phyloP scores from a whole-genome alignment of 306 rosid genomes.

The Quercus rubra region DNA sequence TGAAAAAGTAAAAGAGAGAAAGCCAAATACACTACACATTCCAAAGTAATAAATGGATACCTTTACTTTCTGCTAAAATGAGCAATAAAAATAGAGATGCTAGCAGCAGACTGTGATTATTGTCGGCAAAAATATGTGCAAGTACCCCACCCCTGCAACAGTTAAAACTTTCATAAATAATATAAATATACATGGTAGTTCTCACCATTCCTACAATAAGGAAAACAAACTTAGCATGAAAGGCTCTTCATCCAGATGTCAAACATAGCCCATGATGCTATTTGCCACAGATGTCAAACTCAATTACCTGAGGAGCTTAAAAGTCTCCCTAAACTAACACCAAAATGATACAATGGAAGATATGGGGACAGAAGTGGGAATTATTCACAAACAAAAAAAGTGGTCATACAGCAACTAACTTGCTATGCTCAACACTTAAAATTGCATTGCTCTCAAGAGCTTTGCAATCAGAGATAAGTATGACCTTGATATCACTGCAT shows the following conservation, averaged over 20 bases:
- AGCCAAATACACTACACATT: neutral
- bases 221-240: slow-evolving; percentile 14
- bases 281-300: neutral
- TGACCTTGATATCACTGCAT: neutral
- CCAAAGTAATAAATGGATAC: slow-evolving; percentile 26
- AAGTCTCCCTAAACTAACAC: neutral
- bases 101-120: slow-evolving; percentile 39
- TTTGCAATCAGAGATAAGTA: neutral
- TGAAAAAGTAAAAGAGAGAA: neutral
- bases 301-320: neutral
- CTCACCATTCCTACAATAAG: neutral
- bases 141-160: slow-evolving; percentile 63
- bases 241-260: slow-evolving; percentile 13
- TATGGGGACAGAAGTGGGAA: neutral
- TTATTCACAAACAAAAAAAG: neutral
- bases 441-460: neutral
- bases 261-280: neutral
- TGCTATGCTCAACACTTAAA: neutral
- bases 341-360: neutral
- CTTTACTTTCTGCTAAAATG: slow-evolving; percentile 60
- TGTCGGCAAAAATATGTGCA: slow-evolving; percentile 46
- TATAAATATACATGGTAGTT: neutral
- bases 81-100: slow-evolving; percentile 61
- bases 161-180: slow-evolving; percentile 8
- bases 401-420: neutral